phyloP scores from a whole-genome alignment of 2,329 filamentous ascomycete genomes.

The Coleophoma crateriformis region DNA sequence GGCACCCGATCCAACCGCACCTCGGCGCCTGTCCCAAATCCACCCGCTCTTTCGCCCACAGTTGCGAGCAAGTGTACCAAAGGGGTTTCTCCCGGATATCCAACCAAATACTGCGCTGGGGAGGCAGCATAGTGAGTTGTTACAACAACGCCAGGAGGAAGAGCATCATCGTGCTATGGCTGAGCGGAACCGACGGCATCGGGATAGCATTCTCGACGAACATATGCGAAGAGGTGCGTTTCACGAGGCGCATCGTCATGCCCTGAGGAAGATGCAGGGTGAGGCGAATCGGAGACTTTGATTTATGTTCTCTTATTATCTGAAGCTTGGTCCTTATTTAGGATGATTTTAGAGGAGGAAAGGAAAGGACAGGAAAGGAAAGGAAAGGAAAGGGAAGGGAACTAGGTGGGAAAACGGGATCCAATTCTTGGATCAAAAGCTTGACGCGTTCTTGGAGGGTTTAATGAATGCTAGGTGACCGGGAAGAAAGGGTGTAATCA shows the following conservation, averaged over 20 bases:
- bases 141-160: slow-evolving; percentile 50
- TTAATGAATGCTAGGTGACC: background rate
- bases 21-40: too few species aligned
- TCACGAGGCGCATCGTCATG: slow-evolving; percentile 71
- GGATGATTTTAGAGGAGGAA: background rate
- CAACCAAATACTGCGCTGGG: slow-evolving; percentile 36
- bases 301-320: background rate
- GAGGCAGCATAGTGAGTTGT: slow-evolving; percentile 47
- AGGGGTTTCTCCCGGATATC: slow-evolving; percentile 46
- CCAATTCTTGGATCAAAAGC: background rate
- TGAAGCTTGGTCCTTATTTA: background rate
- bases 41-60: slow-evolving; percentile 43
- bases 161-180: slow-evolving; percentile 53
- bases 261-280: slow-evolving; percentile 71
- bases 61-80: slow-evolving; percentile 61
- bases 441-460: background rate
- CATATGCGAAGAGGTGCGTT: slow-evolving; percentile 73
- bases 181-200: slow-evolving; percentile 48
- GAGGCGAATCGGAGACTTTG: slow-evolving; percentile 13
- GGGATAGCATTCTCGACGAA: slow-evolving; percentile 62
- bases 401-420: background rate
- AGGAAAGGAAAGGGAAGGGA: background rate
- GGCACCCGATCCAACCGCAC: too few species aligned
- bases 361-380: background rate
- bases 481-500: too few species aligned